These are phyloP conservation scores for Boletus huronensis DNA, from an alignment of 768 basidiomycete genomes.

Conservation along the genomic window DNA sequence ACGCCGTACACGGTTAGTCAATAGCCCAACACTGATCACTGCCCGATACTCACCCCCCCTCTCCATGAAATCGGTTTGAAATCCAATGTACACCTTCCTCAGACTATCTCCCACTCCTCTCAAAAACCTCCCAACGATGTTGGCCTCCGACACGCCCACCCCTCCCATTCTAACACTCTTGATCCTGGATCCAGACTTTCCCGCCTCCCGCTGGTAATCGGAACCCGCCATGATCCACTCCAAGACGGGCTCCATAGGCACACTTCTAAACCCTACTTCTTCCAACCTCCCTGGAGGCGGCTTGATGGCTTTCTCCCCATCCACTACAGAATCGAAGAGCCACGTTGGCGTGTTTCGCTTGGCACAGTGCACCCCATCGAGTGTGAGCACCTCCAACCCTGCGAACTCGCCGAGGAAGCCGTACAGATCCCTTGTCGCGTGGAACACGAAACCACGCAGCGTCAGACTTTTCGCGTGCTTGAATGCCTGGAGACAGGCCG, in stretches of 20 bases:
- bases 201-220: conserved; percentile 10
- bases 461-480: conserved; percentile 18
- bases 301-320: conserved; percentile 9
- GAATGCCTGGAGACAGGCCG: conserved; percentile 25
- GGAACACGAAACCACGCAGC: conserved; percentile 26
- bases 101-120: conserved; percentile 18
- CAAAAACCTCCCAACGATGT: conserved; percentile 26
- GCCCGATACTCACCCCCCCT: conserved; percentile 25
- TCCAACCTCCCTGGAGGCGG: conserved; percentile 20
- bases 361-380: conserved; percentile 29
- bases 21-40: too few relatives aligned
- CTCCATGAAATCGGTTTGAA: conserved; percentile 29
- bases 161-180: conserved; percentile 28
- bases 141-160: conserved; percentile 25
- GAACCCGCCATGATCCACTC: conserved; percentile 28
- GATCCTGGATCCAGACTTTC: conserved; percentile 10
- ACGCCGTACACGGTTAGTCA: conserved; percentile 8
- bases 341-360: conserved; percentile 15
- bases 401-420: conserved; percentile 26
- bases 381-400: conserved; percentile 25
- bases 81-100: conserved; percentile 28
- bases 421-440: conserved; percentile 27
- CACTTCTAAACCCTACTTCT: conserved; percentile 27
- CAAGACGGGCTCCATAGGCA: conserved; percentile 24
- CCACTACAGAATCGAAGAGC: conserved; percentile 4